Evolutionary conservation across 2,329 filamentous ascomycete species (phyloP).

Genomic region (Colletotrichum godetiae): DNA sequence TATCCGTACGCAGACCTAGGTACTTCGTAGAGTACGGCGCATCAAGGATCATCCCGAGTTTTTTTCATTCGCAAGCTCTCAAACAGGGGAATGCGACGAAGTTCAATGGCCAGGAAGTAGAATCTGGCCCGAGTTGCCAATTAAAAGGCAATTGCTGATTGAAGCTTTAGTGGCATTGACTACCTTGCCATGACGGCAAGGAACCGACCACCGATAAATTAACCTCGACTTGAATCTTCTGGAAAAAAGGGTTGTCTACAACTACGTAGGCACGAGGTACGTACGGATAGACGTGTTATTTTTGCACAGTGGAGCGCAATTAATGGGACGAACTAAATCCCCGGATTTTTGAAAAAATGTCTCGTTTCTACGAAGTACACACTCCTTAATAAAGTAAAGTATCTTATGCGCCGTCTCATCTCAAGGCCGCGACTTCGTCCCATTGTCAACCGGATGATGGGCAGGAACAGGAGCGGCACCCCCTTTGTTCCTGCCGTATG

Average conservation of each 20-base stretch:
- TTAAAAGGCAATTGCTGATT: neutral
- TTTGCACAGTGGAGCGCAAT: slow-evolving; percentile 2
- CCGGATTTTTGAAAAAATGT: neutral
- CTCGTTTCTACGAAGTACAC: neutral
- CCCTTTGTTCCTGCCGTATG: slow-evolving; percentile 15
- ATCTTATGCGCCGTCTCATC: neutral
- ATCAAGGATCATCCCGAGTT: neutral
- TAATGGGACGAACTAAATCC: slow-evolving; percentile 29
- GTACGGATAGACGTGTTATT: neutral
- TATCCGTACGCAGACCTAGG: neutral
- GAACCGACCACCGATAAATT: neutral
- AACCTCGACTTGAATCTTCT: neutral
- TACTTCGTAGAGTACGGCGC: neutral
- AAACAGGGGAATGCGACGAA: neutral
- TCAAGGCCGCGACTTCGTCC: slow-evolving; percentile 9
- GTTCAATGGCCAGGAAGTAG: neutral
- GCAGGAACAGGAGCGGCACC: neutral
- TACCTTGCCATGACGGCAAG: neutral
- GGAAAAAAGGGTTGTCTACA: neutral
- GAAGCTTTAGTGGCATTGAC: neutral
- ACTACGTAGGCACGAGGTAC: neutral
- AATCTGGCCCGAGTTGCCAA: neutral
- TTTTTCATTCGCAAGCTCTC: neutral
- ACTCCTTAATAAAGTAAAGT: neutral
- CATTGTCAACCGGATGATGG: slow-evolving; percentile 23